phyloP scores from a whole-genome alignment of 1,139 yeast genomes.

The Geotrichum histeridarum region DNA sequence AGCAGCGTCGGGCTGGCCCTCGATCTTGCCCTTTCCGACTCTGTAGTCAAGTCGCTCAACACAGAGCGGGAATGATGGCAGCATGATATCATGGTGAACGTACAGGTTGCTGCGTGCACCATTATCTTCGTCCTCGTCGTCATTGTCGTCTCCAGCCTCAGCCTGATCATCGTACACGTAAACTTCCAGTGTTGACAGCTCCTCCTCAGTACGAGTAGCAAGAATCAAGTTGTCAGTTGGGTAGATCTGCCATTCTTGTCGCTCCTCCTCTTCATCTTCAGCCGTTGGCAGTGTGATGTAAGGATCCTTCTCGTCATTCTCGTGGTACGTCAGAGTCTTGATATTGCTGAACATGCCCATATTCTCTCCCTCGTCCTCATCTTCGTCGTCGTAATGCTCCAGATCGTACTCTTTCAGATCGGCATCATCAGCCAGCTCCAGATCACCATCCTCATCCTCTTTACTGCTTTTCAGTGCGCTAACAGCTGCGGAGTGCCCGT shows the following conservation, averaged over 20 bases:
- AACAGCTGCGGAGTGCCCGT: conserved; percentile 18
- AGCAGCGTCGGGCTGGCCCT: conserved; percentile 34
- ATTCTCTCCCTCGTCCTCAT: conserved; percentile 56
- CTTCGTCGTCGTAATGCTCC: conserved; percentile 72
- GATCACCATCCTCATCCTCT: conserved; percentile 30
- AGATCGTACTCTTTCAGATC: conserved; percentile 84
- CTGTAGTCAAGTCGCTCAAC: conserved; percentile 89
- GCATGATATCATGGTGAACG: conserved; percentile 94
- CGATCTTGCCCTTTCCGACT: conserved; percentile 30
- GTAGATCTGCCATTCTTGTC: conserved; percentile 76
- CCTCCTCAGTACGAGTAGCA: conserved; percentile 95
- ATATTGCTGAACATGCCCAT: conserved; percentile 39
- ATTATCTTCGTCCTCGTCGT: conserved; percentile 59
- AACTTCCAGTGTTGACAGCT: conserved; percentile 83
- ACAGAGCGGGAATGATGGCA: conserved; percentile 94
- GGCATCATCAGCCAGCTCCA: conserved; percentile 49
- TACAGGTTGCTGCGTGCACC: conserved; percentile 61
- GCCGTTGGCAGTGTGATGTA: conserved; percentile 62
- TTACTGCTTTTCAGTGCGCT: conserved; percentile 20
- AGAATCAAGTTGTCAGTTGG: conserved; percentile 87
- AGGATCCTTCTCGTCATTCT: conserved; percentile 62
- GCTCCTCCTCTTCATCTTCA: conserved; percentile 66
- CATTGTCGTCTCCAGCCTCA: conserved; percentile 61
- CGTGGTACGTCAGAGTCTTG: conserved; percentile 49
- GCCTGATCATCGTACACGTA: conserved; percentile 77